Evolutionary conservation across 2,329 filamentous ascomycete genomes (phyloP), one percentile per base, ranked within the genome.

Genomic region (Rachicladosporium sp.): DNA sequence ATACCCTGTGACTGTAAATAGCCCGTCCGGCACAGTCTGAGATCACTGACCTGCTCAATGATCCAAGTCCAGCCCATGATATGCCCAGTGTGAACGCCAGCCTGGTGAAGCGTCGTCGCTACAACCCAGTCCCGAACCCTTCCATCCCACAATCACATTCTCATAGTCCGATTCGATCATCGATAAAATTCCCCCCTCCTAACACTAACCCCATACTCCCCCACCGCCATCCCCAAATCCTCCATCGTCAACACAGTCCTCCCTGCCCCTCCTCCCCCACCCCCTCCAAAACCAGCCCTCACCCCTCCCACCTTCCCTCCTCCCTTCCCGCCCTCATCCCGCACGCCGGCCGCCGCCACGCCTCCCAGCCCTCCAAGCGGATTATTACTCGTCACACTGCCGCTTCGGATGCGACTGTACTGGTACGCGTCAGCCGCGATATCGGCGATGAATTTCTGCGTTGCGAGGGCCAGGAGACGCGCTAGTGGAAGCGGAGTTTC

Each of bases 371-470:
- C 86, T 44, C 85, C 85, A 78, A 95, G 88, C 1, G 86, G 83
- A 62, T 94, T 95, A 59, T 88, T 93, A 9, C 80, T 80, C 47
- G 83, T 88, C 43, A 81, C 87, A 57, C 91, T 93, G 13, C 84
- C 89, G n/a, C 85, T 84, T 31, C 91, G 81, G 55, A 98, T 96
- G 38, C 89, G 85, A 44, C 82, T 87, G 70, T 95, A 96, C 64
- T 98, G 91, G 62, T 98, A 98, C 2, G 91, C 87, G 61, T 98
- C 91, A 42, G 91, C 88, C 2, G 91, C 91, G 49, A 98, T 86
- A 61, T 98, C 91, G 43, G 91, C 88, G 53, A 98, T 84, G 70
- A 98, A 98, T 60, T 98, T 98, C 59, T 98, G 91, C 0, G 91
- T 94, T n/a, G 91, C 91, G 6, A 98, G 82, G 2, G 91, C 89